Conservation (phyloP, 495 filamentous ascomycete genomes). For the Parmelia sp. region DNA sequence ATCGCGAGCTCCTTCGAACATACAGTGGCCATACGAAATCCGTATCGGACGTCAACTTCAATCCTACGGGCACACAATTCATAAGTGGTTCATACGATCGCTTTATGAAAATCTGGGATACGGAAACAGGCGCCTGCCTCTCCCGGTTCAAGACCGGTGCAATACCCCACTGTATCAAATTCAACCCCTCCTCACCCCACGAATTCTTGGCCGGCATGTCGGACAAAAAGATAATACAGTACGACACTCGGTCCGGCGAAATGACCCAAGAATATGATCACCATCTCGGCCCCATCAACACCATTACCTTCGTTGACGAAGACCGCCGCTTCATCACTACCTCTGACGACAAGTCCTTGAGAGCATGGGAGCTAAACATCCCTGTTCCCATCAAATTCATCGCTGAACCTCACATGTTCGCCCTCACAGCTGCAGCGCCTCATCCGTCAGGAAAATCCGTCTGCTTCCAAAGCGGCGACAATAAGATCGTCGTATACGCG, state of each 20-base stretch:
- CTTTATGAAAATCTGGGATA: constrained; percentile 96
- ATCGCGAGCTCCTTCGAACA: constrained; percentile 77
- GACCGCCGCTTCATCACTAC: constrained; percentile 96
- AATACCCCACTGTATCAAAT: constrained; percentile 89
- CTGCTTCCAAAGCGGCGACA: constrained; percentile 85
- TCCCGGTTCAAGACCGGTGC: constrained; percentile 85
- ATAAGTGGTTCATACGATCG: constrained; percentile 89
- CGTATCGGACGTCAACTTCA: constrained; percentile 86
- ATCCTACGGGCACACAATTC: constrained; percentile 73
- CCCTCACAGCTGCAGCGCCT: constrained; percentile 69
- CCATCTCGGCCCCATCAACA: constrained; percentile 95
- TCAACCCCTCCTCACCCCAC: constrained; percentile 74
- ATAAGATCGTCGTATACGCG: constrained; percentile 94
- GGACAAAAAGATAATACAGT: constrained; percentile 98
- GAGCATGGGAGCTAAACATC: constrained; percentile 97
- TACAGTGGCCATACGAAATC: constrained; percentile 87
- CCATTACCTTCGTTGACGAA: constrained; percentile 91
- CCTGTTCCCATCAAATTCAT: constrained; percentile 86
- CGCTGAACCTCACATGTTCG: constrained; percentile 95
- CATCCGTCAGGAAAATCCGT: constrained; percentile 91
- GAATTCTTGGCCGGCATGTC: constrained; percentile 96
- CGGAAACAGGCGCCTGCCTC: constrained; percentile 83
- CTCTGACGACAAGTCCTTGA: constrained; percentile 89
- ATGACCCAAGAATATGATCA: constrained; percentile 97
- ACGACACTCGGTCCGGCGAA: constrained; percentile 78